Conservation (phyloP, 495 filamentous ascomycete genomes). For the Parachaetomium inaequale region DNA sequence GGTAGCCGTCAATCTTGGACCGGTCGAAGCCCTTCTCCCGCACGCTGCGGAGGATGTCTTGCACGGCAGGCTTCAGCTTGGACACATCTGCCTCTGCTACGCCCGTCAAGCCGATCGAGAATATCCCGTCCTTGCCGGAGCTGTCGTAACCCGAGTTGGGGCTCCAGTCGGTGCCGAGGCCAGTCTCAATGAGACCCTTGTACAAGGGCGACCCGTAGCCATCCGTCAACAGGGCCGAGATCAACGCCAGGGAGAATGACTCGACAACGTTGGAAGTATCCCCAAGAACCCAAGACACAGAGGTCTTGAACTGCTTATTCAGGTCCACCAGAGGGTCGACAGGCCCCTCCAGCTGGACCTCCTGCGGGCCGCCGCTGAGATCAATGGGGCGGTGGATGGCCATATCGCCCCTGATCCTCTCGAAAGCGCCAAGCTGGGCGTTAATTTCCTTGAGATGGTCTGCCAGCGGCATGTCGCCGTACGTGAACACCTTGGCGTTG, state of each 20-base stretch:
- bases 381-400: constrained; percentile 73
- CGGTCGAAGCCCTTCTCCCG: constrained; percentile 75
- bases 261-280: constrained; percentile 77
- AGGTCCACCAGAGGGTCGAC: constrained; percentile 82
- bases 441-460: constrained; percentile 77
- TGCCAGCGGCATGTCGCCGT: constrained; percentile 83
- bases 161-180: constrained; percentile 86
- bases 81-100: constrained; percentile 74
- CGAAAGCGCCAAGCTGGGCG: constrained; percentile 65
- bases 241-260: constrained; percentile 74
- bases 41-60: constrained; percentile 61
- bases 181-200: constrained; percentile 82
- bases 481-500: constrained; percentile 91
- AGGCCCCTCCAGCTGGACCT: constrained; percentile 72
- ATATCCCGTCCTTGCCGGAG: constrained; percentile 70
- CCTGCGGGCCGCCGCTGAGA: constrained; percentile 61
- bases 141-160: constrained; percentile 89
- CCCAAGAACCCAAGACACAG: constrained; percentile 86
- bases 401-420: constrained; percentile 61
- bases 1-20: constrained; percentile 84
- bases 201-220: constrained; percentile 96
- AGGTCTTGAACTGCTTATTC: constrained; percentile 88
- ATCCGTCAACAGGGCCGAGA: constrained; percentile 80
- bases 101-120: constrained; percentile 86
- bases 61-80: constrained; percentile 68